Percentiles rank a stretch among this genome's conserved stretches.
Conservation (phyloP, 345 rosid species). For the Boechera divaricarpa region DNA sequence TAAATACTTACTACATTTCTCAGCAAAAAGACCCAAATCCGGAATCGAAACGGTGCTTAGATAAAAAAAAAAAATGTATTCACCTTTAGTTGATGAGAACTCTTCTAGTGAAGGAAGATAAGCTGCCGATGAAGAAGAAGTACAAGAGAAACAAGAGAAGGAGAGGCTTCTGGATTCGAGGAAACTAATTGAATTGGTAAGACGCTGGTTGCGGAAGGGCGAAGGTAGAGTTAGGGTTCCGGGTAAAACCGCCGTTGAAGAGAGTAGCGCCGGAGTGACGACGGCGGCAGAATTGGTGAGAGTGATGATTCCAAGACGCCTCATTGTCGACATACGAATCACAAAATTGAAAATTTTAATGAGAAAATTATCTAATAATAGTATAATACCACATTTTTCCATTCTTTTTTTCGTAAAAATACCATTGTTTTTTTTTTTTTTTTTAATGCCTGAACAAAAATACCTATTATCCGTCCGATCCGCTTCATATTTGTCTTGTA, state of each 20-base stretch:
- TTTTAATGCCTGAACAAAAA: too few relatives aligned
- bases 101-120: conserved; percentile 44
- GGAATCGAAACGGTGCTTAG: not conserved
- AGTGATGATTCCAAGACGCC: conserved; percentile 36
- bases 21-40: not conserved
- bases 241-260: conserved; percentile 30
- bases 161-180: conserved; percentile 23
- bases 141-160: conserved; percentile 17
- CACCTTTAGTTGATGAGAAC: conserved; percentile 31
- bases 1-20: not conserved
- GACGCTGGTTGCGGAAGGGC: not conserved
- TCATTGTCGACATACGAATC: conserved; percentile 36
- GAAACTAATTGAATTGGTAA: conserved; percentile 17
- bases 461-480: too few relatives aligned
- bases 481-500: too few relatives aligned
- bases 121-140: conserved; percentile 31
- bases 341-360: not conserved
- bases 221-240: conserved; percentile 9
- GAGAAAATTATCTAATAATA: too few relatives aligned
- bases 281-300: conserved; percentile 36
- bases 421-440: too few relatives aligned
- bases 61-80: not conserved
- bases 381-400: too few relatives aligned
- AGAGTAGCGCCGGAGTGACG: conserved; percentile 13
- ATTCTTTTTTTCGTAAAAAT: too few relatives aligned